Percentiles rank a stretch among this genome's conserved stretches.
Evolutionary conservation across 306 rosid genomes (phyloP).

Genomic region (Rubus idaeus): DNA sequence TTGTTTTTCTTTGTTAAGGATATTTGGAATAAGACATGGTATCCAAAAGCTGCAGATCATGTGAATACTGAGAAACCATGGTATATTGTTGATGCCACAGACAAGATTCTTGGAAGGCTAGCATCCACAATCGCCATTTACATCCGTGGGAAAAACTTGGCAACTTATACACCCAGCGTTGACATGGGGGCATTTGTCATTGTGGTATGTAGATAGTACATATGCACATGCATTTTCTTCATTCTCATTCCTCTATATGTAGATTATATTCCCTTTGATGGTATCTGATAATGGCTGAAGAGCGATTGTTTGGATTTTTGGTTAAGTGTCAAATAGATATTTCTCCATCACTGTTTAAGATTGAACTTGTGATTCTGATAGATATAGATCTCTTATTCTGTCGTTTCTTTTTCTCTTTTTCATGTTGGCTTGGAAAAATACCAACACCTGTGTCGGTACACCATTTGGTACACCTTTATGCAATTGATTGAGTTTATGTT

Average conservation of each 20-base stretch:
- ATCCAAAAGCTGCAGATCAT: constrained; percentile 95
- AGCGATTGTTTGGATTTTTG: background rate
- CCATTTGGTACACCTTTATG: background rate
- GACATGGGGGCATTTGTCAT: constrained; percentile 98
- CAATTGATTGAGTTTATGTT: background rate
- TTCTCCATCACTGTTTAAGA: constrained; percentile 12
- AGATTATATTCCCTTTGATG: background rate
- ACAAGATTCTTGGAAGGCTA: constrained; percentile 82
- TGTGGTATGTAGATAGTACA: constrained; percentile 64
- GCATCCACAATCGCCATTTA: constrained; percentile 88
- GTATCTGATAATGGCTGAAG: constrained; percentile 15
- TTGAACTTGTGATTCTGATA: background rate
- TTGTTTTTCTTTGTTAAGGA: constrained; percentile 48
- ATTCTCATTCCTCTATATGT: background rate
- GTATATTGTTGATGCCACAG: constrained; percentile 92
- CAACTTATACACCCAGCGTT: constrained; percentile 89
- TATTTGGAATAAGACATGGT: constrained; percentile 92
- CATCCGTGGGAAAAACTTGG: constrained; percentile 79
- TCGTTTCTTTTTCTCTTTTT: background rate
- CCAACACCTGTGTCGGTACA: background rate
- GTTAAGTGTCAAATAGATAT: background rate
- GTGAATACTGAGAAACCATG: constrained; percentile 81
- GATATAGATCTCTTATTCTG: background rate
- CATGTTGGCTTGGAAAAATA: background rate
- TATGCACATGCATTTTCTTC: constrained; percentile 9